A percentile compares a stretch with the other conserved stretches of the same genome.
Conservation (phyloP, 2,329 filamentous ascomycete genomes). For the Amauroascus niger region DNA sequence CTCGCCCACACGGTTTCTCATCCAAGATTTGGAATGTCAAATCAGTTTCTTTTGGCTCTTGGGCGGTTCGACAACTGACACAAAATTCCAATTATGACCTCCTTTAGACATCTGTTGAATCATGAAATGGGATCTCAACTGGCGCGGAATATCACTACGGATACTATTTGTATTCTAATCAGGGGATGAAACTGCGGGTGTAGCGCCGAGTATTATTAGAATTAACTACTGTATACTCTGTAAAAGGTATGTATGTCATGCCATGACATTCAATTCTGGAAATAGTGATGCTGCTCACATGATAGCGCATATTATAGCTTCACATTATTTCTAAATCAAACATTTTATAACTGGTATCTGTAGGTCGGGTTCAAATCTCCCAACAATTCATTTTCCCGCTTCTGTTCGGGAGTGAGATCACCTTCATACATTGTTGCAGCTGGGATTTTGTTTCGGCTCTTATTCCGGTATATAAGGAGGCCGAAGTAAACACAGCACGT, state of each 20-base stretch:
- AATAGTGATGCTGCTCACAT: neutral
- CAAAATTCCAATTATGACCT: too few species aligned
- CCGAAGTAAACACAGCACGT: slow-evolving; percentile 35
- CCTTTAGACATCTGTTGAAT: too few species aligned
- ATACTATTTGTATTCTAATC: neutral
- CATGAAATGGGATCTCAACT: too few species aligned
- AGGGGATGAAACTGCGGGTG: neutral
- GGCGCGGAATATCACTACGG: too few species aligned
- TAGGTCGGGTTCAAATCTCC: slow-evolving; percentile 38
- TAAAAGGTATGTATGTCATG: neutral
- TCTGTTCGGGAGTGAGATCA: slow-evolving; percentile 21
- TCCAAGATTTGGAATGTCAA: neutral
- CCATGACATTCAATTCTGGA: neutral
- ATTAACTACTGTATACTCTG: neutral
- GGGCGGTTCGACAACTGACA: neutral
- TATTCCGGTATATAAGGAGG: slow-evolving; percentile 34
- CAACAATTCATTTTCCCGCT: slow-evolving; percentile 27
- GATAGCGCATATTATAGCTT: neutral
- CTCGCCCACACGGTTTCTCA: neutral
- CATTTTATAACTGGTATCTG: slow-evolving; percentile 27
- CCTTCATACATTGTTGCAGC: slow-evolving; percentile 17
- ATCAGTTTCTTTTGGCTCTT: neutral
- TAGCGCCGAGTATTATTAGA: neutral
- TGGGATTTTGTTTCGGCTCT: slow-evolving; percentile 28
- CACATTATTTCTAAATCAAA: neutral